Base-by-base conservation (phyloP, 108 stramenopile genomes). In the Skeletonema tropicum region DNA sequence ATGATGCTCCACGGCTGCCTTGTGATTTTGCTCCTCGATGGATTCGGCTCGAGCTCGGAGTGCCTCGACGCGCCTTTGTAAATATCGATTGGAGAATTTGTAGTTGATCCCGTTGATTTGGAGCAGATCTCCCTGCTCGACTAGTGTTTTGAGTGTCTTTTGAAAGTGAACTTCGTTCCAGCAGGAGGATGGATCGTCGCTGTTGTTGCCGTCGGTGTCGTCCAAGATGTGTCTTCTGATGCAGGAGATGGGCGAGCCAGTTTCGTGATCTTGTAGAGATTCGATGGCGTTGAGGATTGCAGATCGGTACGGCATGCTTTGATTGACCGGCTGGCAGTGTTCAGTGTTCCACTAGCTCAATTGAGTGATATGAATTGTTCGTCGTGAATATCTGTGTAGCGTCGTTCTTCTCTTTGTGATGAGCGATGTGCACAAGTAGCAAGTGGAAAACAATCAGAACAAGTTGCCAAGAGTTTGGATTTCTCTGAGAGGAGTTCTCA, bases 201-300 rank as follows among this genome's bases (percentile, higher is more conserved):
- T 46, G 57, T 39, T 49, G 71, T 11, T 38, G 59, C 2, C 38
- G 60, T 2, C 31, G 15, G 31, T 46, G 60, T 67, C 30, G 1
- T 75, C 70, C 33, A 62, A 57, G n/a, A 82, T 76, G 70, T 71
- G 39, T 26, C 60, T 64, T 33, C 69, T 32, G 62, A 82, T 82
- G 60, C 66, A 52, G 0, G 70, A 66, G 49, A 64, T 55, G 30
- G 74, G 29, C 11, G 81, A 76, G 13, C 81, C 81, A 14, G 75
- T 76, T 72, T 82, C 64, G 39, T 75, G 65, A 58, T 82, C 81
- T 29, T 71, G 60, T 2, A 82, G 65, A 35, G 48, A 46, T 57
- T 82, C 81, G 29, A 82, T 71, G 49, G 81, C 81, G 31, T 66
- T 49, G 17, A 82, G 75, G 52, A 82, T 82, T 14, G 70, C 81